Evolutionary conservation across 2,329 filamentous ascomycete genomes (phyloP).

Genomic region (Zopfia rhizophila): DNA sequence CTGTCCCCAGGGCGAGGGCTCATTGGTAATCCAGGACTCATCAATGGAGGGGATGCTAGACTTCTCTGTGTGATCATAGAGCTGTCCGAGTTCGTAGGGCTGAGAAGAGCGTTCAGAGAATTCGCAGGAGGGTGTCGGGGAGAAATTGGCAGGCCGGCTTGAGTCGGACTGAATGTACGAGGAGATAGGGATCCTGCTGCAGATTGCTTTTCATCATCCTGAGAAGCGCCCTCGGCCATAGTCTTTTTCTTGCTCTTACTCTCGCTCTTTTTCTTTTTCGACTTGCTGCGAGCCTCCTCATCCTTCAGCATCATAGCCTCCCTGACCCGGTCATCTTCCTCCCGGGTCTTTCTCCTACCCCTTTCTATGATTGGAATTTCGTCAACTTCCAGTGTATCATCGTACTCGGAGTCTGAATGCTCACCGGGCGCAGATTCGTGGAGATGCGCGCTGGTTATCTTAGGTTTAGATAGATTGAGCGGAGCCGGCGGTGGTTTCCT

Average conservation of each 20-base stretch:
- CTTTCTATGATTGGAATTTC: conserved; percentile 69
- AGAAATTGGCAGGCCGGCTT: conserved; percentile 49
- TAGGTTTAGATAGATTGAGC: conserved; percentile 71
- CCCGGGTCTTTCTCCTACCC: conserved; percentile 83
- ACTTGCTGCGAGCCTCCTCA: conserved; percentile 75
- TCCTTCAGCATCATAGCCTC: conserved; percentile 75
- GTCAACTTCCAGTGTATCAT: conserved; percentile 77
- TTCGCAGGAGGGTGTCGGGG: conserved; percentile 49
- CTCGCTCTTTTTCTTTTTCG: conserved; percentile 74
- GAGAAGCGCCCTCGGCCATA: conserved; percentile 24
- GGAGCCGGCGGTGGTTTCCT: conserved; percentile 89
- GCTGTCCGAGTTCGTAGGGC: conserved; percentile 54
- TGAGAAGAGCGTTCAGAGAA: conserved; percentile 61
- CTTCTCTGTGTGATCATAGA: conserved; percentile 53
- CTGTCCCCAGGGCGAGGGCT: conserved; percentile 71
- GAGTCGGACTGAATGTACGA: conserved; percentile 41
- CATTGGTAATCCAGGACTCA: conserved; percentile 71
- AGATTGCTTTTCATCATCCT: conserved; percentile 28
- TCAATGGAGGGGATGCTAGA: conserved; percentile 57
- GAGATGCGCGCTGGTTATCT: conserved; percentile 55
- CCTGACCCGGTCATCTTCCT: conserved; percentile 84
- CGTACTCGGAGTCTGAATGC: conserved; percentile 85
- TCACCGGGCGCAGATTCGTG: conserved; percentile 60
- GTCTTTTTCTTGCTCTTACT: conserved; percentile 60
- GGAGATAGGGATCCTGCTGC: conserved; percentile 39